A percentile compares a stretch with the other conserved stretches of the same genome.
These are phyloP conservation scores for Globisporangium iwayamae DNA, from an alignment of 352 stramenopile species.

Conservation along the genomic window DNA sequence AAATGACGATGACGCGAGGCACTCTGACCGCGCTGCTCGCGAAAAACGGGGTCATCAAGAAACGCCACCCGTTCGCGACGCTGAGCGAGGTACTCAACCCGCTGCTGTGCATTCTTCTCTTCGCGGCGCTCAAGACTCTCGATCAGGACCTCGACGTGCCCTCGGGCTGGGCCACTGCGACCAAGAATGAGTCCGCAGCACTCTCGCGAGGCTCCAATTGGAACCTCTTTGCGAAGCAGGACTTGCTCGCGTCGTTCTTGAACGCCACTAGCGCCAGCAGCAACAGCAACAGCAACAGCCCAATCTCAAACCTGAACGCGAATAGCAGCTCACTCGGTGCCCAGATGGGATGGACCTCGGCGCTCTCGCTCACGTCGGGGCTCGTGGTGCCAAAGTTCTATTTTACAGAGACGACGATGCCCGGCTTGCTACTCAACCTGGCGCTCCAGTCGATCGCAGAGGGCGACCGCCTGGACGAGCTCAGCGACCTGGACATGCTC, in stretches of 20 bases:
- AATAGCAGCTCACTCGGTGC: background rate
- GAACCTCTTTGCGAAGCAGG: conserved; percentile 36
- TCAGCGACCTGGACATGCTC: conserved; percentile 33
- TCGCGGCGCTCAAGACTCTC: conserved; percentile 60
- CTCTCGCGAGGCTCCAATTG: conserved; percentile 29
- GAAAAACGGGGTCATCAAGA: conserved; percentile 81
- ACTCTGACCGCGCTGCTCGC: conserved; percentile 42
- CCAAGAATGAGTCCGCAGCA: conserved; percentile 27
- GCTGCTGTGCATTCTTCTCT: conserved; percentile 69
- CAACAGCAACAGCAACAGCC: background rate
- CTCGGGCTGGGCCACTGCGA: conserved; percentile 38
- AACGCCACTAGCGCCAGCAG: conserved; percentile 12
- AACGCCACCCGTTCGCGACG: conserved; percentile 55
- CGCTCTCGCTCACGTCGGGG: conserved; percentile 27
- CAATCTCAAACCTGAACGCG: background rate
- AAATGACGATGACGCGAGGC: too few relatives aligned
- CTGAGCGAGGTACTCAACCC: conserved; percentile 65
- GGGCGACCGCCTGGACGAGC: conserved; percentile 38
- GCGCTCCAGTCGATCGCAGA: conserved; percentile 44
- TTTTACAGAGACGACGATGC: conserved; percentile 65
- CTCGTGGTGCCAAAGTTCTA: conserved; percentile 52
- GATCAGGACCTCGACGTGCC: conserved; percentile 46
- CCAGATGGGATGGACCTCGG: conserved; percentile 21
- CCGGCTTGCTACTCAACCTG: conserved; percentile 52
- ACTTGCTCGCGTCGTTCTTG: conserved; percentile 23